Conservation (phyloP, 2,329 filamentous ascomycete species). For the Penicillium sp. region DNA sequence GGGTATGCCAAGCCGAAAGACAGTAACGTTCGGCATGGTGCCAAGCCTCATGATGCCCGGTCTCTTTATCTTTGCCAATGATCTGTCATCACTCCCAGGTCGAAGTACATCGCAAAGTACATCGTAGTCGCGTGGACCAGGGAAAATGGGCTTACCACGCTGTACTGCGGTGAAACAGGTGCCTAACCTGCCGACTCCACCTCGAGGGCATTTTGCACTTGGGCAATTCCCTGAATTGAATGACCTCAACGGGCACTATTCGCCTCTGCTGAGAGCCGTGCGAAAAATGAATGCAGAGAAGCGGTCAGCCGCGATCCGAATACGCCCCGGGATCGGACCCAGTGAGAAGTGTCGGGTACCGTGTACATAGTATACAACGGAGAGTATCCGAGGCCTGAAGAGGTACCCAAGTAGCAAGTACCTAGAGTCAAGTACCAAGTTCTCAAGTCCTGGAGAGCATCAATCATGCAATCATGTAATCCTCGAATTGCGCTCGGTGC, state of each 20-base stretch:
- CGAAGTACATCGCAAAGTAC: slow-evolving; percentile 1
- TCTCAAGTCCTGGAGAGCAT: background rate
- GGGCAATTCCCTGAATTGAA: background rate
- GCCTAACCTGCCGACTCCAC: background rate
- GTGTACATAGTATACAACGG: background rate
- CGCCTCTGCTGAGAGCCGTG: background rate
- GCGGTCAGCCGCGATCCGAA: slow-evolving; percentile 17
- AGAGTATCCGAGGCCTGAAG: background rate
- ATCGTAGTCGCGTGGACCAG: slow-evolving; percentile 7
- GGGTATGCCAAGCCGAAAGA: slow-evolving; percentile 14
- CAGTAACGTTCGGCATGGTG: slow-evolving; percentile 3
- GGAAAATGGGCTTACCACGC: slow-evolving; percentile 1
- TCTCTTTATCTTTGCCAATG: background rate
- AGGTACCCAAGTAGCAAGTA: background rate
- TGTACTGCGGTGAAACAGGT: slow-evolving; percentile 14
- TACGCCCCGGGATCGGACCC: background rate
- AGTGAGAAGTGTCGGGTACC: background rate
- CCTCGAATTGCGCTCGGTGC: background rate
- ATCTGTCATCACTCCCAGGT: slow-evolving; percentile 1
- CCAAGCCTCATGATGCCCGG: background rate
- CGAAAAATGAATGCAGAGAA: slow-evolving; percentile 3
- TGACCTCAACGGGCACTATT: slow-evolving; percentile 2
- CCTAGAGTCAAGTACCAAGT: background rate
- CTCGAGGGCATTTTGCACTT: background rate
- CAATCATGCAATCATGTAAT: background rate